These are phyloP conservation scores for Salvia sclarea DNA, from an alignment of 305 asterid genomes.

Conservation along the genomic window DNA sequence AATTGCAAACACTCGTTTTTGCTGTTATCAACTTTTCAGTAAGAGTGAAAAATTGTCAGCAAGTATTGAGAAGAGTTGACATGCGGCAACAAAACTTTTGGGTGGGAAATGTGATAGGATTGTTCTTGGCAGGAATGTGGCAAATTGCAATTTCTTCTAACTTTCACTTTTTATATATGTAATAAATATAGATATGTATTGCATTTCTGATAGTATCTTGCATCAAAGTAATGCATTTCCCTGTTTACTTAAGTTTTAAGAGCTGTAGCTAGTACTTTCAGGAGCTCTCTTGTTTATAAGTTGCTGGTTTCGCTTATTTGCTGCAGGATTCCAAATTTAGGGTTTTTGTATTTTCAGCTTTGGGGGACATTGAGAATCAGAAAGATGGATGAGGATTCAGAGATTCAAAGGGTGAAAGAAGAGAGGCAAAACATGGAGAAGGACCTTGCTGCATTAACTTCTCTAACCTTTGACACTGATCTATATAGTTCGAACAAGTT, in stretches of 20 bases:
- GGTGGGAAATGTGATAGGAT: too few species aligned
- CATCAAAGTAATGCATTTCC: not conserved
- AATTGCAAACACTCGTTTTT: too few species aligned
- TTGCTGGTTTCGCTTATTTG: constrained; percentile 14
- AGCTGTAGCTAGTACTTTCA: not conserved
- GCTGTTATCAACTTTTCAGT: too few species aligned
- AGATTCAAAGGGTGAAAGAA: constrained; percentile 70
- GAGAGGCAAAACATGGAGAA: constrained; percentile 94
- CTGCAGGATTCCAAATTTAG: constrained; percentile 27
- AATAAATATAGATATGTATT: too few species aligned
- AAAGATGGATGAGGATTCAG: constrained; percentile 60
- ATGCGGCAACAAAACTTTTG: too few species aligned
- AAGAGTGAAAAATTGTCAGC: too few species aligned
- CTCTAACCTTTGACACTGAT: constrained; percentile 76
- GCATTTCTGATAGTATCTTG: not conserved
- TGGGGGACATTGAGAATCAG: constrained; percentile 2
- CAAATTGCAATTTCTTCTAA: too few species aligned
- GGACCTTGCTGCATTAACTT: constrained; percentile 74
- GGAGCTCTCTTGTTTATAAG: not conserved
- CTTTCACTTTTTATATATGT: too few species aligned
- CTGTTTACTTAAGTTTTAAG: not conserved
- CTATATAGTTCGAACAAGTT: constrained; percentile 60
- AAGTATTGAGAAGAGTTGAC: too few species aligned
- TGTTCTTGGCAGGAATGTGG: too few species aligned
- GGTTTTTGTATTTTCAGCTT: constrained; percentile 25